These are phyloP conservation scores for Gossypium mustelinum DNA, from an alignment of 345 rosid species.

Conservation along the genomic window DNA sequence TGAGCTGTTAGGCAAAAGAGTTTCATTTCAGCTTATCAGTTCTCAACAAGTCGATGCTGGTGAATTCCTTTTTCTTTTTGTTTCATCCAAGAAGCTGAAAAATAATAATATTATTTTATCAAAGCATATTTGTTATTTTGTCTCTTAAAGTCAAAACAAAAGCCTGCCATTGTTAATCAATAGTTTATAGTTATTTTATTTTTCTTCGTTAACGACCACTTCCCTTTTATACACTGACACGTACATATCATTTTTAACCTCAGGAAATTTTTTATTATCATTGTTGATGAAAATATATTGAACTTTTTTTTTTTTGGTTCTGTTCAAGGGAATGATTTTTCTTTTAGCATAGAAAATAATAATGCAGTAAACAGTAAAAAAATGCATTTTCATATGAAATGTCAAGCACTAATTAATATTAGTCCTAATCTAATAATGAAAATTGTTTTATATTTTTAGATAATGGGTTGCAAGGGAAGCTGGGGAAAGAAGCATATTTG, in stretches of 20 bases:
- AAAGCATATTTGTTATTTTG: neutral
- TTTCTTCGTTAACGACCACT: neutral
- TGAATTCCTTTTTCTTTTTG: neutral
- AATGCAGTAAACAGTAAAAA: too few relatives aligned
- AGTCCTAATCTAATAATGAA: too few relatives aligned
- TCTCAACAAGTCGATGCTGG: slow-evolving; percentile 21
- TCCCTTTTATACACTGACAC: neutral
- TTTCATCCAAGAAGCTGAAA: neutral
- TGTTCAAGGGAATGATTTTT: too few relatives aligned
- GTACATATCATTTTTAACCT: neutral
- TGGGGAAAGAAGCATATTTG: slow-evolving; percentile 55
- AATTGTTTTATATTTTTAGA: neutral
- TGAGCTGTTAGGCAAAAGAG: slow-evolving; percentile 55
- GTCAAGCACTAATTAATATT: too few relatives aligned
- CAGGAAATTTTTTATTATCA: too few relatives aligned
- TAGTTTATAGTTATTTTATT: neutral
- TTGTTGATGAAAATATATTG: too few relatives aligned
- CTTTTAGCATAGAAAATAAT: too few relatives aligned
- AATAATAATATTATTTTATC: too few relatives aligned
- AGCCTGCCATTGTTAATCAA: neutral
- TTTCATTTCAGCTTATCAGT: slow-evolving; percentile 75
- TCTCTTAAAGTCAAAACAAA: neutral
- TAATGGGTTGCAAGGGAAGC: slow-evolving; percentile 33
- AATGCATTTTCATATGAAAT: neutral
- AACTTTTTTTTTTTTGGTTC: too few relatives aligned